phyloP scores from a whole-genome alignment of 192 early-diverging fungal species.

The Coemansia sp. region DNA sequence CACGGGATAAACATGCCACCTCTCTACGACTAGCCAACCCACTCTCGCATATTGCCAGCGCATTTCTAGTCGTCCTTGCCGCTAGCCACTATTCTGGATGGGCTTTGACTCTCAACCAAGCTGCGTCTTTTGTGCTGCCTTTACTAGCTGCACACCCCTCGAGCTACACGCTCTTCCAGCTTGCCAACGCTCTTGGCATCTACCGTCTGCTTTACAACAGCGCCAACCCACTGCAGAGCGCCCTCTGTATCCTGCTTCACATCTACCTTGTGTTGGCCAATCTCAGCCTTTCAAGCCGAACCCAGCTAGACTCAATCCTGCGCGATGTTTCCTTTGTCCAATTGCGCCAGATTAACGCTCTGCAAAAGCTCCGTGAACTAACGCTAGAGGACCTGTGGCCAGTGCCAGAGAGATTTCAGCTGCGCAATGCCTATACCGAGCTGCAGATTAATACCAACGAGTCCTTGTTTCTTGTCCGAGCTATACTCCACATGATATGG shows the following conservation, averaged over 20 bases:
- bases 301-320: not conserved
- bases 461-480: conserved; percentile 33
- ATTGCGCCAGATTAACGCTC: conserved; percentile 11
- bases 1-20: not conserved
- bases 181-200: conserved; percentile 12
- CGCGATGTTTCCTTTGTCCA: conserved; percentile 4
- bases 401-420: conserved; percentile 21
- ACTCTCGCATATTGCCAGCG: not conserved
- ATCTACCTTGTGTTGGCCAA: conserved; percentile 4
- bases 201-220: conserved; percentile 4
- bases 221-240: not conserved
- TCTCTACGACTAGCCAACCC: not conserved
- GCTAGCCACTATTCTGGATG: conserved; percentile 4
- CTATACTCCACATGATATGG: conserved; percentile 39
- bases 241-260: not conserved
- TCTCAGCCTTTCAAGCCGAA: conserved; percentile 7
- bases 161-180: conserved; percentile 8
- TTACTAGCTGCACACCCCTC: not conserved
- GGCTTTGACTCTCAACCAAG: not conserved
- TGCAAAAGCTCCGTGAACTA: conserved; percentile 18
- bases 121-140: not conserved
- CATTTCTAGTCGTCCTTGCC: conserved; percentile 7
- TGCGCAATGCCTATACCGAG: conserved; percentile 13
- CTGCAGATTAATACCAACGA: conserved; percentile 25
- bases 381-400: conserved; percentile 17